Percentiles rank a stretch among this genome's conserved stretches.
Conservation (phyloP, 805 yeast genomes). For the Candida ponderosae region DNA sequence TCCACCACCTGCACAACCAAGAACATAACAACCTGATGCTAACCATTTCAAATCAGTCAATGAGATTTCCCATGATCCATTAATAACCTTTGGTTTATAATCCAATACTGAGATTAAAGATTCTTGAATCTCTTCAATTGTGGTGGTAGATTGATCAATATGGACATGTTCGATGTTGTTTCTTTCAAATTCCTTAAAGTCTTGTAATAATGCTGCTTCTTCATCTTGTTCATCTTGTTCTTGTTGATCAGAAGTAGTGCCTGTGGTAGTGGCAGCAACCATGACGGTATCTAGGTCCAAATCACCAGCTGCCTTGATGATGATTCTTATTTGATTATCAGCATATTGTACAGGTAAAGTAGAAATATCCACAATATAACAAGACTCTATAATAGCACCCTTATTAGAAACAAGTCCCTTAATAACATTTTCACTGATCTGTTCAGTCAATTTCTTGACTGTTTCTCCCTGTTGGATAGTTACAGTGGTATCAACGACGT, state of each 20-base stretch:
- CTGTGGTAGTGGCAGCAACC: too few species aligned
- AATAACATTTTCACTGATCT: conserved; percentile 9
- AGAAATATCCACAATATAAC: conserved; percentile 12
- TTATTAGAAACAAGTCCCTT: conserved; percentile 7
- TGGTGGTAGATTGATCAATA: too few species aligned
- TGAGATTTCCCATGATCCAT: conserved; percentile 30
- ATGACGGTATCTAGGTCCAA: conserved; percentile 3
- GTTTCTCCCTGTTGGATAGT: too few species aligned
- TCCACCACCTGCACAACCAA: conserved; percentile 45
- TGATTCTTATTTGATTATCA: conserved; percentile 8
- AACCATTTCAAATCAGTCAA: conserved; percentile 31
- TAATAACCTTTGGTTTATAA: conserved; percentile 24
- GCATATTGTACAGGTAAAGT: conserved; percentile 16
- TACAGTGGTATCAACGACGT: conserved; percentile 15
- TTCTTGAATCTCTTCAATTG: background rate
- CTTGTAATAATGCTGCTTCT: too few species aligned
- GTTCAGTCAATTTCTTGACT: conserved; percentile 7
- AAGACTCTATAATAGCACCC: conserved; percentile 3
- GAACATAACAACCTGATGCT: conserved; percentile 32
- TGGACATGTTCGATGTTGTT: background rate
- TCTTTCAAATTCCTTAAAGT: too few species aligned
- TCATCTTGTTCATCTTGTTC: too few species aligned
- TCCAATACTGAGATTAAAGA: conserved; percentile 2
- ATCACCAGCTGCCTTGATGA: conserved; percentile 12
- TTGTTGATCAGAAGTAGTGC: too few species aligned